Base-by-base conservation (phyloP, 2,329 filamentous ascomycete species). In the Trichoderma citrinoviride region DNA sequence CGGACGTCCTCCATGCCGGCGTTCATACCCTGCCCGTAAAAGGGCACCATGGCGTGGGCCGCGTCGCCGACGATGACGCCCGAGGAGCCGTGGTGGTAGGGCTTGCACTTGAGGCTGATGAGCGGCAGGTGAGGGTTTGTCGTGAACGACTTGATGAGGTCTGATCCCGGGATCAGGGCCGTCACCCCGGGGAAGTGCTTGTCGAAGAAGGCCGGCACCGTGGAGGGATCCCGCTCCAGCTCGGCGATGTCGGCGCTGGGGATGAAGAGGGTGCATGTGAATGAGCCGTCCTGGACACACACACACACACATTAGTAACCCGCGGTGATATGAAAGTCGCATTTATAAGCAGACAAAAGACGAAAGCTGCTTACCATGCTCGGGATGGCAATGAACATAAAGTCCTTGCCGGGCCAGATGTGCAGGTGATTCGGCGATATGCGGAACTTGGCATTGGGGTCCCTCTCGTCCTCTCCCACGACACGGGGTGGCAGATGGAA, bases 371-470 rank as follows among this genome's bases (percentile, higher is more conserved):
- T 70, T 74, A 87, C 85, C 65, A 84, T 79, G 69, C 85, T 89
- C 0, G 95, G 94, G 49, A 99, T 93, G 19, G 95, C 96, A 73
- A 99, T 99, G 78, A 99, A 99, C 96, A 99, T 98, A 72, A 95
- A 94, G 47, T 93, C 88, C 71, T 88, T 89, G 37, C 91, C 93
- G 0, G 95, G 95, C 95, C 95, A 99, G 74, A 99, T 99, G 77
- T 99, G 95, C 1, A 99, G 83, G 74, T 98, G 93, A 71, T 97
- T 91, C 1, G 93, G 92, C 0, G 92, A 95, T 70, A 98, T 95
- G 54, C 83, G 83, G 74, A 96, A 98, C 69, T 76, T 81, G 29
- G 78, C 76, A 52, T 75, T 70, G 17, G 75, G 69, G 41, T 77
- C 74, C 29, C 73, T 69, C 5, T 68, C 67, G 14, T 68, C 52